These are phyloP conservation scores for Fusarium multiceps DNA, from an alignment of 2,329 filamentous ascomycete species.

Conservation along the genomic window DNA sequence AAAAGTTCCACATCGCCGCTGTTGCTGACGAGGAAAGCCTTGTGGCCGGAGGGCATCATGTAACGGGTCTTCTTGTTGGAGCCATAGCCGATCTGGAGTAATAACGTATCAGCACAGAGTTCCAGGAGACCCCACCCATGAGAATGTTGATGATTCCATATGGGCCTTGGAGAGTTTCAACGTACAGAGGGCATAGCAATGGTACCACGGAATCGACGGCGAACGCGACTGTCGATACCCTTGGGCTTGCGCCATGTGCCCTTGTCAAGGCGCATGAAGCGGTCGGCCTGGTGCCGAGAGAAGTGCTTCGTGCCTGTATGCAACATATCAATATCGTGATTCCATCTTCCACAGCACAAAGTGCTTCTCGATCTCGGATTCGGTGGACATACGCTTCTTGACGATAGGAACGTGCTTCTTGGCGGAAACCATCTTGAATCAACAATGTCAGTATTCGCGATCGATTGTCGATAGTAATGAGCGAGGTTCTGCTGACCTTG, in stretches of 20 bases:
- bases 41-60: slow-evolving; percentile 99
- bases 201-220: slow-evolving; percentile 96
- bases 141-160: slow-evolving; percentile 8
- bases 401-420: slow-evolving; percentile 99
- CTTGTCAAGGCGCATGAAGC: slow-evolving; percentile 89
- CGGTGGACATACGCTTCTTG: slow-evolving; percentile 93
- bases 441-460: slow-evolving; percentile 47
- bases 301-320: slow-evolving; percentile 87
- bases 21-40: slow-evolving; percentile 99
- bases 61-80: slow-evolving; percentile 99
- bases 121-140: neutral
- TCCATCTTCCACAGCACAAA: slow-evolving; percentile 20
- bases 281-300: slow-evolving; percentile 97
- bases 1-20: slow-evolving; percentile 92
- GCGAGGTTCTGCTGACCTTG: slow-evolving; percentile 52
- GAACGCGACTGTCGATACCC: slow-evolving; percentile 99
- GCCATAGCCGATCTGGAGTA: slow-evolving; percentile 89
- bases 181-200: slow-evolving; percentile 98
- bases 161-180: slow-evolving; percentile 44
- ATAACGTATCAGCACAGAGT: slow-evolving; percentile 33
- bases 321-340: slow-evolving; percentile 53
- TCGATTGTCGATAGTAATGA: slow-evolving; percentile 17
- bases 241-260: slow-evolving; percentile 97
- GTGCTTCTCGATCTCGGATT: slow-evolving; percentile 22
- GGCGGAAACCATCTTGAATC: slow-evolving; percentile 90